Conservation (phyloP, 2,329 filamentous ascomycete species). For the Xylariaceae sp. region DNA sequence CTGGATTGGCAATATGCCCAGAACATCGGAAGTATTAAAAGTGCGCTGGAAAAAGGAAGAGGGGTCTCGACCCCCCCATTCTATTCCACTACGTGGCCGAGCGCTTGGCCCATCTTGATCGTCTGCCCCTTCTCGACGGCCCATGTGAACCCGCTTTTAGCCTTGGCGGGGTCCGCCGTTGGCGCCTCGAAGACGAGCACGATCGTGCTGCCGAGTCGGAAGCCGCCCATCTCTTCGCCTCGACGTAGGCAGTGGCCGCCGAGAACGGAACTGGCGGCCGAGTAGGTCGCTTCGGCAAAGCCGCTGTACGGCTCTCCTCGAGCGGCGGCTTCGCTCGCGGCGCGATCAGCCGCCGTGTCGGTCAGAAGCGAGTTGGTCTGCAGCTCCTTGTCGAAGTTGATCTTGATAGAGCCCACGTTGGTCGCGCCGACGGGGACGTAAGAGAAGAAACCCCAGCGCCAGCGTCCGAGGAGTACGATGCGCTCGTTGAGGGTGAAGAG, state of each 20-base stretch:
- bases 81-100: conserved; percentile 64
- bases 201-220: conserved; percentile 90
- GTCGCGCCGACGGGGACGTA: conserved; percentile 95
- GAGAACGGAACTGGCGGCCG: conserved; percentile 68
- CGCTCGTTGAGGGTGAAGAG: conserved; percentile 96
- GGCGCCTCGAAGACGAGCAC: conserved; percentile 97
- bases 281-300: conserved; percentile 88
- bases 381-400: conserved; percentile 94
- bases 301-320: conserved; percentile 82
- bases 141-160: conserved; percentile 75
- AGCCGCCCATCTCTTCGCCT: conserved; percentile 97
- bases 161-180: conserved; percentile 53
- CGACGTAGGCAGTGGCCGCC: conserved; percentile 76
- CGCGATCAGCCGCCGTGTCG: conserved; percentile 83
- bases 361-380: conserved; percentile 88
- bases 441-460: conserved; percentile 96
- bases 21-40: not conserved
- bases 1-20: no score
- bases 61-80: not conserved
- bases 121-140: conserved; percentile 78
- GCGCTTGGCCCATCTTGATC: conserved; percentile 80
- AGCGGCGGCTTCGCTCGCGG: conserved; percentile 70
- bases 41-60: not conserved
- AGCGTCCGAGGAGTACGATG: conserved; percentile 85
- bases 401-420: conserved; percentile 91